Conservation (phyloP, 805 yeast species). For the Nakazawaea holstii region DNA sequence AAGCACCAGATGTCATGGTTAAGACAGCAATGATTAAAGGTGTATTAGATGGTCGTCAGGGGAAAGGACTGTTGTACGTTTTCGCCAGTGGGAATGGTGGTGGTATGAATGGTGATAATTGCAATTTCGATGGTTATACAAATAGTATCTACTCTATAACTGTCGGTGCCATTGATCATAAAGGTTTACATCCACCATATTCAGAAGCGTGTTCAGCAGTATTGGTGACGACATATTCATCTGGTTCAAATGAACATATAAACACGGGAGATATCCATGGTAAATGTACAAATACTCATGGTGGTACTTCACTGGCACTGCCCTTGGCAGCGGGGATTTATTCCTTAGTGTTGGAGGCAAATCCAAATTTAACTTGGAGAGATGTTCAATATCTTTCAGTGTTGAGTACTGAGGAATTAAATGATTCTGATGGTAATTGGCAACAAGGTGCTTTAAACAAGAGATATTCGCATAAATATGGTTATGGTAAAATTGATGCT, state of each 20-base stretch:
- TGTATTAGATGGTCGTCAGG: conserved; percentile 70
- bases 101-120: conserved; percentile 74
- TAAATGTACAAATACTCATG: conserved; percentile 70
- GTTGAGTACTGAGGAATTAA: conserved; percentile 62
- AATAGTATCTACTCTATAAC: conserved; percentile 93
- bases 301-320: conserved; percentile 99
- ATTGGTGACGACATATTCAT: conserved; percentile 86
- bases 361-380: conserved; percentile 91
- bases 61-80: conserved; percentile 84
- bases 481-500: conserved; percentile 91
- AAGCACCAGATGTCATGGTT: conserved; percentile 76
- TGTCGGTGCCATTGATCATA: conserved; percentile 86
- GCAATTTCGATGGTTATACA: conserved; percentile 97
- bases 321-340: conserved; percentile 97
- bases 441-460: conserved; percentile 63
- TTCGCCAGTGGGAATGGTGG: conserved; percentile 98
- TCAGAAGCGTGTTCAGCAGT: conserved; percentile 95
- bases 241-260: conserved; percentile 86
- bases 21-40: conserved; percentile 83
- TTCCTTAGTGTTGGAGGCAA: conserved; percentile 73
- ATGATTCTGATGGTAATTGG: conserved; percentile 65
- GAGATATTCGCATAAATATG: conserved; percentile 78
- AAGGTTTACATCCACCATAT: conserved; percentile 82
- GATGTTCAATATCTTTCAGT: conserved; percentile 86
- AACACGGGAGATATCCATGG: conserved; percentile 78